These are phyloP conservation scores for Lactarius evosmus DNA, from an alignment of 768 basidiomycete genomes.

Conservation along the genomic window DNA sequence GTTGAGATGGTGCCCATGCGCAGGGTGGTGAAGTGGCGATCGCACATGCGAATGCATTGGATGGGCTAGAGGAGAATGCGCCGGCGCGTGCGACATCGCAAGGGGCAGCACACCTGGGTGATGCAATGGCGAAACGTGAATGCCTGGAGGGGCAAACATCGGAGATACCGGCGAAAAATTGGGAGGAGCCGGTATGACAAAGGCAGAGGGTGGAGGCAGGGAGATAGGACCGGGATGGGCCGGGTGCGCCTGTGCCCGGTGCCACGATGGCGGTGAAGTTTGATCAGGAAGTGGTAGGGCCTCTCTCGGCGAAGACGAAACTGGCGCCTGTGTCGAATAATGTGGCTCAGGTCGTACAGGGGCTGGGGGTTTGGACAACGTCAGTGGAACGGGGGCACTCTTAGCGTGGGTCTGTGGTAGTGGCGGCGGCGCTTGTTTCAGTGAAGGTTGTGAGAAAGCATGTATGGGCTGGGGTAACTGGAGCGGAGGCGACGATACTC, in stretches of 20 bases:
- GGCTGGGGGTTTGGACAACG: neutral
- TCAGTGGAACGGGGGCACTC: constrained; percentile 3
- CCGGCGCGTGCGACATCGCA: constrained; percentile 29
- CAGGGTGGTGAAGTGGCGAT: constrained; percentile 41
- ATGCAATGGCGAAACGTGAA: constrained; percentile 21
- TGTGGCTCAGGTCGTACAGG: neutral
- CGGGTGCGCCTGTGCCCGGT: constrained; percentile 35
- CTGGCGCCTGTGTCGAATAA: neutral
- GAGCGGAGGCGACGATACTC: constrained; percentile 17
- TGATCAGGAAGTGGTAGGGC: constrained; percentile 11
- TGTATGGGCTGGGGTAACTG: constrained; percentile 14
- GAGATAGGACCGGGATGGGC: constrained; percentile 71
- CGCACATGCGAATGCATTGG: constrained; percentile 34
- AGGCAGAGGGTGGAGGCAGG: constrained; percentile 56
- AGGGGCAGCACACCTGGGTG: constrained; percentile 3
- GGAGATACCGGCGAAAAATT: constrained; percentile 32
- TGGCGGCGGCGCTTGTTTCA: constrained; percentile 11
- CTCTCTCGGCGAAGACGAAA: constrained; percentile 13
- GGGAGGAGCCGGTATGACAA: constrained; percentile 40
- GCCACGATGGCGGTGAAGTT: constrained; percentile 25
- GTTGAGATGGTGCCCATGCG: constrained; percentile 32
- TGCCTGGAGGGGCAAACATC: constrained; percentile 31
- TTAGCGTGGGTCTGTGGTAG: constrained; percentile 1
- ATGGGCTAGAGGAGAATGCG: constrained; percentile 37
- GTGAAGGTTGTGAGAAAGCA: constrained; percentile 9